These are phyloP conservation scores for Colletotrichum sp. DNA, from an alignment of 2,329 filamentous ascomycete species.

Conservation along the genomic window DNA sequence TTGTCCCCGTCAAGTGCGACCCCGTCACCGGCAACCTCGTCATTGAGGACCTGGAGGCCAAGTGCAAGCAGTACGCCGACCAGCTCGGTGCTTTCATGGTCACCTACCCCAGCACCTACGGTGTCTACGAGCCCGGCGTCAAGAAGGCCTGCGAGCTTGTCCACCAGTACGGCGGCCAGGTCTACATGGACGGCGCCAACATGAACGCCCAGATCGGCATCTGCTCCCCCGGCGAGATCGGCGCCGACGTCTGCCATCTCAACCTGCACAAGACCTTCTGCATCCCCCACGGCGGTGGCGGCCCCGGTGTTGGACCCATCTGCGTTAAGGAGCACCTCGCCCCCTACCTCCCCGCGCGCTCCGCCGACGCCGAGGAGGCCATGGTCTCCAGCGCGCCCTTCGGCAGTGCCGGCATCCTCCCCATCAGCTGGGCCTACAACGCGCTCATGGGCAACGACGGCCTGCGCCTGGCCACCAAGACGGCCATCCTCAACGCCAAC, in stretches of 20 bases:
- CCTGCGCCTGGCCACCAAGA: conserved; percentile 86
- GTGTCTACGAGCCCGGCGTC: conserved; percentile 90
- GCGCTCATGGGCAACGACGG: conserved; percentile 88
- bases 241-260: conserved; percentile 94
- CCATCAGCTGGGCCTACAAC: conserved; percentile 95
- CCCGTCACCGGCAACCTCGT: conserved; percentile 87
- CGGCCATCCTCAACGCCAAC: conserved; percentile 95
- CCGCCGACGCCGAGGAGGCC: conserved; percentile 39
- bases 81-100: conserved; percentile 94
- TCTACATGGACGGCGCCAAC: conserved; percentile 99
- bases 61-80: conserved; percentile 86
- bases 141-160: conserved; percentile 86
- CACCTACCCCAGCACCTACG: conserved; percentile 94
- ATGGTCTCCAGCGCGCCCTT: conserved; percentile 83
- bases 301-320: conserved; percentile 92
- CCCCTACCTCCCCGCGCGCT: conserved; percentile 71
- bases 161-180: conserved; percentile 86
- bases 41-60: conserved; percentile 81
- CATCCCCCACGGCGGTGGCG: conserved; percentile 94
- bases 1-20: conserved; percentile 92
- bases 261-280: conserved; percentile 99
- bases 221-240: conserved; percentile 93
- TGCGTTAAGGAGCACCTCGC: conserved; percentile 84
- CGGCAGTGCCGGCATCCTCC: conserved; percentile 89
- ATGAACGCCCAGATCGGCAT: conserved; percentile 98